Base-by-base conservation (phyloP, 176 grass and related monocot genomes). In the Cymbopogon citratus region DNA sequence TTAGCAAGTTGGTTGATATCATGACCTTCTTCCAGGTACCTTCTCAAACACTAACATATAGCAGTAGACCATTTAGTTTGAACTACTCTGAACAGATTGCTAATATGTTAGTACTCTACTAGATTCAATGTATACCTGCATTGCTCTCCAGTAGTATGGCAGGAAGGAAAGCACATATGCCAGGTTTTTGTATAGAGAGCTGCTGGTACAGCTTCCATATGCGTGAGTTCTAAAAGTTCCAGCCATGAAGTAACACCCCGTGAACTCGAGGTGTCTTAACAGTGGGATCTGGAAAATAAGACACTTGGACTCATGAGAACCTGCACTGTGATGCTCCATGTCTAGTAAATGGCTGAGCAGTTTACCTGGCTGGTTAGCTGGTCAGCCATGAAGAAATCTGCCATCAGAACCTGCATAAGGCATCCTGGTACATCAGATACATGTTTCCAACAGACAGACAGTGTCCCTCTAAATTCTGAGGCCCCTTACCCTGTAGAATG, bases 341-440 rank as follows among this genome's bases (percentile, higher is more conserved):
- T 14, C 0, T 33, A 49, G 49, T 63, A 21, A 4, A 27, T 26
- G 10, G 28, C 4, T 45, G 1, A 38, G 18, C 27, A 41, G 60
- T 28, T 90, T 84, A 98, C 96, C 92, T 98, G 96, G 48, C 96
- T 98, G 26, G 96, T 98, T 85, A 98, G 69, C 73, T 98, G 96
- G 71, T 98, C 96, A 77, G 96, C 96, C 96, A 98, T 95, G 80
- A 98, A 98, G 87, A 98, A 98, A 91, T 98, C 96, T 14, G 84
- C 89, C 96, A 98, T 93, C 65, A 98, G 34, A 51, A 98, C 92
- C 95, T 98, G 84, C 41, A 87, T 21, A 83, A 65, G 15, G 25
- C 15, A 81, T 3, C 4, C 8, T 48, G 1, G 28, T 73, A 44
- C 0, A 27, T 85, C 33, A 75, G 52, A 21, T 13, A 40, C 33